phyloP scores from a whole-genome alignment of 805 yeast genomes.

The Isabelozyma gotoi region DNA sequence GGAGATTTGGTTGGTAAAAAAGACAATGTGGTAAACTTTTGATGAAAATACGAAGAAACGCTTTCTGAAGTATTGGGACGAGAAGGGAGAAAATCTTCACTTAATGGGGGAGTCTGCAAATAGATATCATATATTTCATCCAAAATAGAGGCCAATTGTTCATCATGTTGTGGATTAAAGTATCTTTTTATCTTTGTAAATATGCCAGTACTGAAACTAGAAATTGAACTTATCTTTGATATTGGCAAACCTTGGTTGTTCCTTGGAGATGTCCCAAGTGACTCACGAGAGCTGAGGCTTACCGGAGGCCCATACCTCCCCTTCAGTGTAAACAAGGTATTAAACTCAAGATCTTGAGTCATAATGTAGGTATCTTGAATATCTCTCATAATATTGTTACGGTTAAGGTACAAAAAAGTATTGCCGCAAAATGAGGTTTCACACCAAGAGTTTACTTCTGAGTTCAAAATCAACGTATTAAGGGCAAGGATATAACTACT shows the following conservation, averaged over 20 bases:
- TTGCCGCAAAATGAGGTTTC: not conserved
- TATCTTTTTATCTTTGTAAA: not conserved
- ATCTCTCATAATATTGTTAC: too few relatives aligned
- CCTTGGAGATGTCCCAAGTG: not conserved
- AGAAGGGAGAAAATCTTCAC: not conserved
- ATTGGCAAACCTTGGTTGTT: not conserved
- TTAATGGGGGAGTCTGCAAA: not conserved
- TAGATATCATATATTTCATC: not conserved
- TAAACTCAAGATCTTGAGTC: too few relatives aligned
- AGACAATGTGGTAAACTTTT: not conserved
- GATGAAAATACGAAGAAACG: not conserved
- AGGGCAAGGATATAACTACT: too few relatives aligned
- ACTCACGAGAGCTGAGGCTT: not conserved
- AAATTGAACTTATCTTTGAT: not conserved
- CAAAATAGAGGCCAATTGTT: not conserved
- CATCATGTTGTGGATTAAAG: not conserved
- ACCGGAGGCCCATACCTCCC: not conserved
- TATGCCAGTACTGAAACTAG: not conserved
- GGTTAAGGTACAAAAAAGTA: not conserved
- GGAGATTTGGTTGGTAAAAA: not conserved
- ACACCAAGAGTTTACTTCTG: too few relatives aligned
- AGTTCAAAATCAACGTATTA: too few relatives aligned
- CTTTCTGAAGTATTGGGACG: not conserved
- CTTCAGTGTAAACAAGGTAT: not conserved
- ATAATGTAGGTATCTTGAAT: too few relatives aligned